Base-by-base conservation (phyloP, 257 asterid genomes). In the Nicotiana paniculata region DNA sequence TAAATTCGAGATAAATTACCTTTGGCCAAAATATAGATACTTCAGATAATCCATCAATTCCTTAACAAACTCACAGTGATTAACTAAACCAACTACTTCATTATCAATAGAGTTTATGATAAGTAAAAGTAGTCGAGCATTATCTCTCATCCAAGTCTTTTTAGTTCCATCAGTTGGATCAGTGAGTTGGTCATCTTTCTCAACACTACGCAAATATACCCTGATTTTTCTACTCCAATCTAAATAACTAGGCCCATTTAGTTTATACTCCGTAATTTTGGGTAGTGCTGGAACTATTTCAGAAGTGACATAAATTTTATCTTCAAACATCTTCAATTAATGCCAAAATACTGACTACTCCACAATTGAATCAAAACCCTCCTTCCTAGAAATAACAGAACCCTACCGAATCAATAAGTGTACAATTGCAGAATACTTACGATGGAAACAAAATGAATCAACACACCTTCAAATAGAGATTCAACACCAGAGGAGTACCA, bases 101-200 rank as follows among this genome's bases (percentile, higher is more conserved):
- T 2, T 26, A 4, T 70, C 84, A 43, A 85, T 62, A 3, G 75
- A 79, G 48, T 82, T 57, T 28, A 26, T 5, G 1, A 81, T 81
- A 35, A 26, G 74, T 32, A 63, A 9, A 30, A 81, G 75, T 0
- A 68, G 3, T 33, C 53, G 12, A 9, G 82, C 79, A 17, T 68
- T 77, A 3, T 82, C 83, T 48, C 32, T 66, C 43, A 76, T 9
- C 81, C 79, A 72, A 10, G 35, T 46, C 4, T 30, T 15, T 8
- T 77, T 74, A 2, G 83, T 84, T n/a, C 77, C 83, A 6, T 80
- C 54, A 80, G 77, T 80, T 2, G 81, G 16, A 68, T 28, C 30
- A 1, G 30, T 28, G 30, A 28, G 30, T 28, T 69, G 77, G 55
- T 10, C 77, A 18, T 37, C 77, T 32, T 37, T 69, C 35, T 69